These are phyloP conservation scores for Corchorus olitorius DNA, from an alignment of 345 rosid species.

Conservation along the genomic window DNA sequence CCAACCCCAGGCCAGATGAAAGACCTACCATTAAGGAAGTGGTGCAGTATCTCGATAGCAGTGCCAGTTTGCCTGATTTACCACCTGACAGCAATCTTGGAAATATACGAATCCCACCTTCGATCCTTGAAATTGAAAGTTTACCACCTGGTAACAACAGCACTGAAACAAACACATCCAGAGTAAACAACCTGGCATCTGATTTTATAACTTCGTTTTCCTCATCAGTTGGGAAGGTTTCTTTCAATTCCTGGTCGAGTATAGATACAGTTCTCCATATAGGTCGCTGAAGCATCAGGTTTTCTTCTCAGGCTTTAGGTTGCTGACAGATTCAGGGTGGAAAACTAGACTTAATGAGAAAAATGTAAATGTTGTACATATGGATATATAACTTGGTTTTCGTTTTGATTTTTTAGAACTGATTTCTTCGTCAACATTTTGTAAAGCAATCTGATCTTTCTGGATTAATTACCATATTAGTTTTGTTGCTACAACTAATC, in stretches of 20 bases:
- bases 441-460: not conserved
- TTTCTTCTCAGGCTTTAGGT: not conserved
- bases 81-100: not conserved
- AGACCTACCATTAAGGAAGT: conserved; percentile 45
- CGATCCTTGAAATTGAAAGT: not conserved
- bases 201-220: not conserved
- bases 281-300: conserved; percentile 22
- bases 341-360: not conserved
- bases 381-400: not conserved
- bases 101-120: not conserved
- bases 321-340: not conserved
- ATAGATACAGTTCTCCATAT: conserved; percentile 21
- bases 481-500: not conserved
- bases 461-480: not conserved
- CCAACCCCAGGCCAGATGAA: conserved; percentile 28
- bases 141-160: not conserved
- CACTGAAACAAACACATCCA: not conserved
- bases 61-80: conserved; percentile 32
- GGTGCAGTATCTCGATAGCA: conserved; percentile 24
- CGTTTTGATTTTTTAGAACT: not conserved
- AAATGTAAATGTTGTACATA: not conserved
- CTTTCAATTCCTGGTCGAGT: conserved; percentile 24
- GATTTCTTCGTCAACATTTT: not conserved
- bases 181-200: not conserved
- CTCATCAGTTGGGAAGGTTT: not conserved